A percentile compares a stretch with the other conserved stretches of the same genome.
phyloP scores from a whole-genome alignment of 2,329 filamentous ascomycete species.

The Aspergillus oerlinghausenensis region DNA sequence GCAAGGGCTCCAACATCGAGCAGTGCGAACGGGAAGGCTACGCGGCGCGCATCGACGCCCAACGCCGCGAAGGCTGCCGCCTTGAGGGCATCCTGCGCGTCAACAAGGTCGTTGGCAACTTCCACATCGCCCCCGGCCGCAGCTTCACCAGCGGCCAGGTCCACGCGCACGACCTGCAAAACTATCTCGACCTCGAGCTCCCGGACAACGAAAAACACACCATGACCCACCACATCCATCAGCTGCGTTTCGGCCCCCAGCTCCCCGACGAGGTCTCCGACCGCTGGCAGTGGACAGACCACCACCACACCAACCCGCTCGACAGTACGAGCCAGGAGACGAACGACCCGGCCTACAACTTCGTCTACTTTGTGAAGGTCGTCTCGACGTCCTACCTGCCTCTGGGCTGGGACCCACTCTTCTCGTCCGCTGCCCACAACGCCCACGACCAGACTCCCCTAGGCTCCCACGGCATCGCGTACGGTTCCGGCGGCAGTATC shows the following conservation, averaged over 20 bases:
- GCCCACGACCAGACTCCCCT: slow-evolving; percentile 55
- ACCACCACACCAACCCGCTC: slow-evolving; percentile 81
- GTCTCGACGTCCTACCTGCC: slow-evolving; percentile 93
- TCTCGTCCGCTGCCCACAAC: slow-evolving; percentile 34
- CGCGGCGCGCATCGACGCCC: slow-evolving; percentile 76
- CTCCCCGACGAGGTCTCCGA: slow-evolving; percentile 67
- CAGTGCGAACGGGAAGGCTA: slow-evolving; percentile 96
- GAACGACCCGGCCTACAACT: slow-evolving; percentile 82
- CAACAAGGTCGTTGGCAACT: slow-evolving; percentile 98
- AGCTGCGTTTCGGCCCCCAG: slow-evolving; percentile 87
- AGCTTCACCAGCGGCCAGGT: slow-evolving; percentile 95
- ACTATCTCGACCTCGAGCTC: slow-evolving; percentile 69
- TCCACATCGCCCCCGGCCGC: slow-evolving; percentile 93
- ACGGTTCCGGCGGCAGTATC: slow-evolving; percentile 68
- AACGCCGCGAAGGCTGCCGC: slow-evolving; percentile 88
- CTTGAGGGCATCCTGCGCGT: slow-evolving; percentile 88
- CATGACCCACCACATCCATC: slow-evolving; percentile 84
- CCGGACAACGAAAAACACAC: slow-evolving; percentile 68
- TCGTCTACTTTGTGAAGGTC: slow-evolving; percentile 99
- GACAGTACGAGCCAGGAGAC: slow-evolving; percentile 75
- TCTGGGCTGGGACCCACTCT: slow-evolving; percentile 73
- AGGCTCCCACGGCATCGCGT: slow-evolving; percentile 64
- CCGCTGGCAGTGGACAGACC: slow-evolving; percentile 71
- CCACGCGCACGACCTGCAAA: slow-evolving; percentile 96
- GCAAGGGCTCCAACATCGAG: slow-evolving; percentile 84